Evolutionary conservation across 345 rosid species (phyloP).

Genomic region (Xanthoceras sorbifolium): DNA sequence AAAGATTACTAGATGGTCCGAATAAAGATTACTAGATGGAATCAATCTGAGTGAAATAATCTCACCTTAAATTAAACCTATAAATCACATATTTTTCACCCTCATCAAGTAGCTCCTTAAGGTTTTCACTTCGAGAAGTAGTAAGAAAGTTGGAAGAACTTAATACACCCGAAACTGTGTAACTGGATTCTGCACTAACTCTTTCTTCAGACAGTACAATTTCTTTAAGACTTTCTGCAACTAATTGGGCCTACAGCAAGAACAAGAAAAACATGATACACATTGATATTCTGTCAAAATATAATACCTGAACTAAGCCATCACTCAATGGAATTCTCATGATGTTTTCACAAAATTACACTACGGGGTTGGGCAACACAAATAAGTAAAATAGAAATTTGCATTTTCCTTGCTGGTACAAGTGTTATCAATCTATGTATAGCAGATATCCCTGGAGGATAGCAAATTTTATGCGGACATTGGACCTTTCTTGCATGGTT

Average conservation of each 20-base stretch:
- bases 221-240: slow-evolving; percentile 51
- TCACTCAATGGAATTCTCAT: not conserved
- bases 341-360: not conserved
- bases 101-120: slow-evolving; percentile 56
- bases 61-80: slow-evolving; percentile 73
- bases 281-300: slow-evolving; percentile 1
- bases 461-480: not conserved
- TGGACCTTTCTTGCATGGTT: not conserved
- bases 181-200: slow-evolving; percentile 40
- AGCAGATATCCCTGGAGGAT: not conserved
- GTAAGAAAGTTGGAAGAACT: slow-evolving; percentile 54
- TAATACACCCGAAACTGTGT: slow-evolving; percentile 69
- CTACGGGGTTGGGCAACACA: not conserved
- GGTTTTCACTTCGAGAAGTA: slow-evolving; percentile 63
- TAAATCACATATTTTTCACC: slow-evolving; percentile 60
- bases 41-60: slow-evolving; percentile 13
- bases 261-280: slow-evolving; percentile 3
- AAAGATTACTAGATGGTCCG: not conserved
- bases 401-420: not conserved
- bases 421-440: not conserved
- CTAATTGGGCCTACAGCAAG: slow-evolving; percentile 40
- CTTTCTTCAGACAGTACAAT: slow-evolving; percentile 49
- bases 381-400: not conserved
- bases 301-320: not conserved
- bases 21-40: not conserved